These are phyloP conservation scores for Puccinia triticina DNA, from an alignment of 1,284 basidiomycete genomes.

Conservation along the genomic window DNA sequence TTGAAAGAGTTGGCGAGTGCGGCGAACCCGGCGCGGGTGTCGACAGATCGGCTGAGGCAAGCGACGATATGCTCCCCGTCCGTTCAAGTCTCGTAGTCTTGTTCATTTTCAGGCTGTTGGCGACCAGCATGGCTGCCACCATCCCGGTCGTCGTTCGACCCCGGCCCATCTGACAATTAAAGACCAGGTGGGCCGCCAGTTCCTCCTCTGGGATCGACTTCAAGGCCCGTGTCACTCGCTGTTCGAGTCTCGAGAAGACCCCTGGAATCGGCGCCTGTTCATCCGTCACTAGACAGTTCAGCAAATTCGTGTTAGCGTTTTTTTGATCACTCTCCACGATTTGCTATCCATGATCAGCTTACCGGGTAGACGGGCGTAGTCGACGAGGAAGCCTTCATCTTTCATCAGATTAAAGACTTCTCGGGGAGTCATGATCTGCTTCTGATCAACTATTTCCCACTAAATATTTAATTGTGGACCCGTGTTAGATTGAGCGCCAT, in stretches of 20 bases:
- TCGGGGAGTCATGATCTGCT: constrained; percentile 89
- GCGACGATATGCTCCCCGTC: constrained; percentile 59
- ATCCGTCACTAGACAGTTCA: constrained; percentile 71
- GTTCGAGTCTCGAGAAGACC: constrained; percentile 76
- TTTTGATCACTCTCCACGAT: not conserved
- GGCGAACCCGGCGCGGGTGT: constrained; percentile 66
- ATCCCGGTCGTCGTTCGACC: constrained; percentile 82
- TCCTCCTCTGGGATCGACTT: constrained; percentile 62
- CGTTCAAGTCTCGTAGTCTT: constrained; percentile 60
- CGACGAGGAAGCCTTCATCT: constrained; percentile 51
- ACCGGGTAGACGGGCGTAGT: constrained; percentile 50
- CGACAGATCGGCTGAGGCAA: constrained; percentile 59
- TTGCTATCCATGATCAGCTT: not conserved
- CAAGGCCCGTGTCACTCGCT: constrained; percentile 71
- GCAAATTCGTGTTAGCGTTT: not conserved
- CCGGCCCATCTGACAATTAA: constrained; percentile 83
- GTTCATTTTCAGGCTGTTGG: constrained; percentile 68
- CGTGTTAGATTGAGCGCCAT: not conserved
- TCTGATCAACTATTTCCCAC: constrained; percentile 82
- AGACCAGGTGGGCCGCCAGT: constrained; percentile 71
- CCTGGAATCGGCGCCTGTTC: constrained; percentile 90
- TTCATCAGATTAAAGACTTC: constrained; percentile 71
- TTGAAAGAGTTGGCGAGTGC: constrained; percentile 55
- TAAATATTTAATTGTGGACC: constrained; percentile 54
- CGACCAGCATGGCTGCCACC: constrained; percentile 74